Percentiles rank a stretch among this genome's conserved stretches.
Conservation (phyloP, 805 yeast species). For the Starmerella stigmatis region DNA sequence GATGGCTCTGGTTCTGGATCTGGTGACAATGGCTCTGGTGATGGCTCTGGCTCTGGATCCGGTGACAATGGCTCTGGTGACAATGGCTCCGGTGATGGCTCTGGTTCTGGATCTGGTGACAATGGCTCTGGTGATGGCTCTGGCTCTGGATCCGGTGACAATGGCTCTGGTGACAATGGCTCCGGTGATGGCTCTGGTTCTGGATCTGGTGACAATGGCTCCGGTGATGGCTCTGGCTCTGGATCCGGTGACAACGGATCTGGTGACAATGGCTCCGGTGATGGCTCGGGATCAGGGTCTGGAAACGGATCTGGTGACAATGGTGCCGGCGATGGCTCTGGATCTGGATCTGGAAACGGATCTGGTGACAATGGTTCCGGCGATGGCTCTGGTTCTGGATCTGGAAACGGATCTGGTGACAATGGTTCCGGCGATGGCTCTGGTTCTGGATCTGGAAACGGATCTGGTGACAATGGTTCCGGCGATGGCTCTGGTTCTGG, state of each 20-base stretch:
- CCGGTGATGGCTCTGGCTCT: background rate
- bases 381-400: background rate
- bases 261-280: background rate
- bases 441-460: background rate
- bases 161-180: background rate
- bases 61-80: background rate
- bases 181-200: background rate
- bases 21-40: background rate
- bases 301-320: background rate
- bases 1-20: background rate
- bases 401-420: background rate
- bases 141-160: background rate
- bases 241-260: background rate
- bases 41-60: background rate
- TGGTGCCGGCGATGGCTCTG: background rate
- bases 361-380: background rate
- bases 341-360: background rate
- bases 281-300: background rate
- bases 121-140: background rate
- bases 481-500: background rate
- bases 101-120: background rate
- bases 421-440: too few species aligned
- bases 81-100: background rate
- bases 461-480: background rate
- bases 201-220: background rate